Evolutionary conservation across 495 filamentous ascomycete species (phyloP), one percentile per base, ranked within the genome.

Genomic region (Ramalina intermedia): DNA sequence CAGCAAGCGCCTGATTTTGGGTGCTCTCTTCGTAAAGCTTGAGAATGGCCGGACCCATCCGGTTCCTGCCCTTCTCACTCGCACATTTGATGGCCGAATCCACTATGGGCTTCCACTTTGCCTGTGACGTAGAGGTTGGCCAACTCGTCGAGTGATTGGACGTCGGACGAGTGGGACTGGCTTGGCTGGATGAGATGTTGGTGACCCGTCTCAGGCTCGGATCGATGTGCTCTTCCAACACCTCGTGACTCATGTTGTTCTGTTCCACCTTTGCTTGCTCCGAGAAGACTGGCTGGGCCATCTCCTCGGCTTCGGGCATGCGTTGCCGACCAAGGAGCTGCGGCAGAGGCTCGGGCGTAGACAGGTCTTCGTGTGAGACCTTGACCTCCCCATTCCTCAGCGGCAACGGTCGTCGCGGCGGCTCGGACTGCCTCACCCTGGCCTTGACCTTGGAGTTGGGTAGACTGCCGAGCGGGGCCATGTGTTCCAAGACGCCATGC

Each of bases 391-490:
- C 57, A 37, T 60, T 60, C 41, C 46, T 60, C 6, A 52, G 13
- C 27, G 49, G 24, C 39, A 44, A 23, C 36, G 46, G 27, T 20
- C 55, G 47, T 38, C 52, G 52, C n/a, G 48, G 26, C 16, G 48
- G 45, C 18, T 57, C 55, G 42, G 52, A 44, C 26, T 52, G 35
- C 52, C 68, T 69, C 14, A 63, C 45, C 46, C 62, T 61, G 13
- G 55, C 51, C 55, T 66, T 71, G 9, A 69, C 56, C 50, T 69
- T 71, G 17, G 60, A 47, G 60, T 69, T 78, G 7, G 83, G 83
- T 42, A 74, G 63, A 23, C 71, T 71, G 36, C 83, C 83, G 4
- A 87, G 63, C 24, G 83, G 75, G 37, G 72, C 73, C 82, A 87
- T 86, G 54, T 75, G 73, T 61, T 78, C 78, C 11, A 84, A 63